Evolutionary conservation across 106 monocot genomes (phyloP).

Genomic region (Gastrodia elata): DNA sequence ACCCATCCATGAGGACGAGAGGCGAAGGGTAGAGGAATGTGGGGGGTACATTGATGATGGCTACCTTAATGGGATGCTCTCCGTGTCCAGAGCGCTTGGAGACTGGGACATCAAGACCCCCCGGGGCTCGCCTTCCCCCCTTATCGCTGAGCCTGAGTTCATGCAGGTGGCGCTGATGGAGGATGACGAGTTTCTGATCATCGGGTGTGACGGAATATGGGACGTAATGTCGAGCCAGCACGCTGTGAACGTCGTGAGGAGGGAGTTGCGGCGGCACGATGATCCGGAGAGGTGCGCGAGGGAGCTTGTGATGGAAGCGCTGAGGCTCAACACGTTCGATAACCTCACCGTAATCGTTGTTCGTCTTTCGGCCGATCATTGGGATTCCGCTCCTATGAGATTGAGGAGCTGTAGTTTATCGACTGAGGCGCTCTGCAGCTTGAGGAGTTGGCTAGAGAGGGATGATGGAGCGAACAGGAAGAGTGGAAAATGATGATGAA

Average conservation of each 20-base stretch:
- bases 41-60: slow-evolving; percentile 52
- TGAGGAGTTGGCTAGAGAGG: slow-evolving; percentile 29
- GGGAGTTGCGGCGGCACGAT: slow-evolving; percentile 37
- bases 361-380: slow-evolving; percentile 30
- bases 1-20: slow-evolving; percentile 30
- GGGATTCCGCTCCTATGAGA: slow-evolving; percentile 10
- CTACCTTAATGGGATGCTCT: slow-evolving; percentile 59
- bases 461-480: neutral
- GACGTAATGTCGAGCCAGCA: slow-evolving; percentile 63
- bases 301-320: slow-evolving; percentile 52
- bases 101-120: slow-evolving; percentile 60
- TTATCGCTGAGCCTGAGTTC: slow-evolving; percentile 58
- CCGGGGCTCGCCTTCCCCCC: slow-evolving; percentile 31
- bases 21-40: slow-evolving; percentile 25
- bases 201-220: slow-evolving; percentile 69
- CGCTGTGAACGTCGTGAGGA: slow-evolving; percentile 35
- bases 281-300: slow-evolving; percentile 47
- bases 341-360: slow-evolving; percentile 58
- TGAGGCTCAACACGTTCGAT: slow-evolving; percentile 43
- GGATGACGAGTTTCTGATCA: slow-evolving; percentile 64
- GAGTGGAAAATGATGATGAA: neutral
- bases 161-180: slow-evolving; percentile 23
- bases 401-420: slow-evolving; percentile 45
- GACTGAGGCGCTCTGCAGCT: slow-evolving; percentile 33
- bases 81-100: slow-evolving; percentile 45